Evolutionary conservation across 768 basidiomycete genomes (phyloP).

Genomic region (Mycena belliarum): DNA sequence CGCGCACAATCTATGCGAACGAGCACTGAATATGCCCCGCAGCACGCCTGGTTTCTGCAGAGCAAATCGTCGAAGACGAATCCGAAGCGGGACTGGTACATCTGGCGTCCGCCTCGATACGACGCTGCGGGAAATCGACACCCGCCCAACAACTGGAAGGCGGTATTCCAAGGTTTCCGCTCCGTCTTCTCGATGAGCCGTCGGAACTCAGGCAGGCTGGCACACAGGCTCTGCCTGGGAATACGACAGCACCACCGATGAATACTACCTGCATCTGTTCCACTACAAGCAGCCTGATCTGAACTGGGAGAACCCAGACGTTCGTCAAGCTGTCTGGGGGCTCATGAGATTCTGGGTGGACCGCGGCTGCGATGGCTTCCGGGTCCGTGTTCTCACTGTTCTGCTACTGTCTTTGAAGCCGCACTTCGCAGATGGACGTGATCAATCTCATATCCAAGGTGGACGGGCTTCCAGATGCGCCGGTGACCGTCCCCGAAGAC

Average conservation of each 20-base stretch:
- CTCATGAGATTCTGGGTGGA: conserved; percentile 76
- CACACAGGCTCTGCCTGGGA: conserved; percentile 67
- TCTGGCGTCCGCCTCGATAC: conserved; percentile 64
- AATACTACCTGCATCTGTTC: conserved; percentile 77
- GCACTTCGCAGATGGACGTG: conserved; percentile 56
- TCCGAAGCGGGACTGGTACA: conserved; percentile 75
- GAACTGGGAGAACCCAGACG: conserved; percentile 73
- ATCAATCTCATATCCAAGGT: conserved; percentile 71
- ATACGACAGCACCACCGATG: conserved; percentile 60
- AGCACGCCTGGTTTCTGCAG: conserved; percentile 75
- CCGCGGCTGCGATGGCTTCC: conserved; percentile 73
- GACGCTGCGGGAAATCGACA: conserved; percentile 52
- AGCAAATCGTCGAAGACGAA: conserved; percentile 51
- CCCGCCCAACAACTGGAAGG: conserved; percentile 77
- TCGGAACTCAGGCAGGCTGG: neutral
- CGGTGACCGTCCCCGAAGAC: conserved; percentile 50
- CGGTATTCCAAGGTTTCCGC: conserved; percentile 58
- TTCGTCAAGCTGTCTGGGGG: conserved; percentile 60
- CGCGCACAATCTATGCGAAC: neutral
- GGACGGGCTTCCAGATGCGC: conserved; percentile 65
- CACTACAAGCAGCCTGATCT: conserved; percentile 70
- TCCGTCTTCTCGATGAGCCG: neutral
- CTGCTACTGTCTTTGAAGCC: neutral
- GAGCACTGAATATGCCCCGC: neutral
- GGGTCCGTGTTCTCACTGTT: conserved; percentile 41